Evolutionary conservation across 2,329 filamentous ascomycete genomes (phyloP), one percentile per base, ranked within the genome.

Genomic region (Talaromyces sp.): DNA sequence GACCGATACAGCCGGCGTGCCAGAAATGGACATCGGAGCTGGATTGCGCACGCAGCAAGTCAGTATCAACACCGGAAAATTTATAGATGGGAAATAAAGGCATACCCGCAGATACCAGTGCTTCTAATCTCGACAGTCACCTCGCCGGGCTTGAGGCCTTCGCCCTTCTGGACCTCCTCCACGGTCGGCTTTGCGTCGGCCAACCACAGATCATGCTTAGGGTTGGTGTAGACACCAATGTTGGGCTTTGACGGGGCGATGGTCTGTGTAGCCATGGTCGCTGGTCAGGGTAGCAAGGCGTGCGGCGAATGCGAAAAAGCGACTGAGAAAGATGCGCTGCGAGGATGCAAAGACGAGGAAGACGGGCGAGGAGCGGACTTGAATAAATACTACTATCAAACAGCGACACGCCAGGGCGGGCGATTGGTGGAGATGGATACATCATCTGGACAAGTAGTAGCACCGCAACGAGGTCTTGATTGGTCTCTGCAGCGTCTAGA

Each of bases 1-100:
- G 93, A 30, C 93, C 93, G 73, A 98, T 98, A 80, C 90, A 91
- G 67, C 93, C 93, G 56, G 90, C 89, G 74, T 96, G 91, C 93
- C 93, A 98, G 82, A 98, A 98, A 80, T 98, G 93, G 61, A 98
- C 88, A 77, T 97, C 93, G 63, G 91, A 96, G 62, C 91, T 93
- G 69, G 13, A n/a, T 25, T 60, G 22, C 39, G 30, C 10, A 22
- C 55, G 19, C 39, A 60, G 27, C 36, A 33, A 55, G 57, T 58
- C 19, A 47, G 44, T 13, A 32, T 56, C 54, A 56, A 27, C 33
- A 56, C 22, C n/a, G 27, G n/a, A 39, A 36, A 39, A 2, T 39
- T 39, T n/a, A 17, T 39, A 39, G 36, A 8, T 19, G 11, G 22
- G 25, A 57, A 17, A 32, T 47, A n/a, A 49, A 58, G 19, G 17